phyloP scores from a whole-genome alignment of 1,139 yeast genomes.

The Scheffersomyces quercinus region DNA sequence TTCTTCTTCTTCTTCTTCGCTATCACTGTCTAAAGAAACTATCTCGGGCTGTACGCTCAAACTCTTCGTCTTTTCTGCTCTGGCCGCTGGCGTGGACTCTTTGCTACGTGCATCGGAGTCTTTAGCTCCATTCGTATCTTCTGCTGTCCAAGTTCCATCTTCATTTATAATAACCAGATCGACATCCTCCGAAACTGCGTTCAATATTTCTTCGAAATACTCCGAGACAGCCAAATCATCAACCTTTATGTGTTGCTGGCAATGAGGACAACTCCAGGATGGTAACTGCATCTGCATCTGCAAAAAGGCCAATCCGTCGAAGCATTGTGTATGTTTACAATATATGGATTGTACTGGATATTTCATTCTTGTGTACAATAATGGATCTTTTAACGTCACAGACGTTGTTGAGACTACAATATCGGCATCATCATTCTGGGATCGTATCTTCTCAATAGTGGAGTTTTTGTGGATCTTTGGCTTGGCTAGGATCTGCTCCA shows the following conservation, averaged over 20 bases:
- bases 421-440: conserved; percentile 55
- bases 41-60: conserved; percentile 12
- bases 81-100: not conserved
- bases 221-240: conserved; percentile 63
- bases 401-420: conserved; percentile 57
- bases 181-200: conserved; percentile 41
- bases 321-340: conserved; percentile 72
- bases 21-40: conserved; percentile 29
- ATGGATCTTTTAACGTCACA: conserved; percentile 62
- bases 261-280: conserved; percentile 70
- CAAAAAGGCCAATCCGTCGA: conserved; percentile 63
- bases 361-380: conserved; percentile 60
- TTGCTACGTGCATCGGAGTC: not conserved
- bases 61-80: not conserved
- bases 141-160: conserved; percentile 61
- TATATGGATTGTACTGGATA: conserved; percentile 58
- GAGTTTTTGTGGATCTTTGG: conserved; percentile 51
- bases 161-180: conserved; percentile 55
- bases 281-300: conserved; percentile 63
- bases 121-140: conserved; percentile 1
- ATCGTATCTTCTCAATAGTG: conserved; percentile 44
- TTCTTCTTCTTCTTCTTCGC: conserved; percentile 28
- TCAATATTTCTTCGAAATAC: conserved; percentile 54
- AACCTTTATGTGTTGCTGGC: conserved; percentile 44
- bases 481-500: conserved; percentile 25